These are phyloP conservation scores for Xylariaceae sp. DNA, from an alignment of 2,329 filamentous ascomycete genomes.

Conservation along the genomic window DNA sequence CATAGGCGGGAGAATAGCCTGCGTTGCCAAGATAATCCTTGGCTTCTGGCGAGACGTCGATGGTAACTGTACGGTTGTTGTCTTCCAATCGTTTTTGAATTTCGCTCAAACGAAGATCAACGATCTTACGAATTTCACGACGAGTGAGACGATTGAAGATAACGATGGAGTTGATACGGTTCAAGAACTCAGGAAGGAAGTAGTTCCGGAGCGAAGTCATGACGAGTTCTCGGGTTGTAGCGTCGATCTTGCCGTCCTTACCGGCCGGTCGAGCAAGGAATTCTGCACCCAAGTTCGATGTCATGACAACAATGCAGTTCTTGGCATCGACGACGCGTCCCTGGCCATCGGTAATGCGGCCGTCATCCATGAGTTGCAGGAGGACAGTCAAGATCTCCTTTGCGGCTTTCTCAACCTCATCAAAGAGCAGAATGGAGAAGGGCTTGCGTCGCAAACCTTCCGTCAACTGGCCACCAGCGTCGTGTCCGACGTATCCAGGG, in stretches of 20 bases:
- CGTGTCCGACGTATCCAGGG: slow-evolving; percentile 94
- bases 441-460: slow-evolving; percentile 89
- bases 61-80: slow-evolving; percentile 81
- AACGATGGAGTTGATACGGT: slow-evolving; percentile 91
- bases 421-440: slow-evolving; percentile 96
- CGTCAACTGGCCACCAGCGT: slow-evolving; percentile 91
- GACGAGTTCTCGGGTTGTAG: slow-evolving; percentile 79
- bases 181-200: slow-evolving; percentile 97
- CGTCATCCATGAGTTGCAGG: slow-evolving; percentile 99
- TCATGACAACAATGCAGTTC: slow-evolving; percentile 99
- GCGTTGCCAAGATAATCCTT: slow-evolving; percentile 89
- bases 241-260: slow-evolving; percentile 79
- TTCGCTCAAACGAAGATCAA: slow-evolving; percentile 80
- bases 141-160: slow-evolving; percentile 97
- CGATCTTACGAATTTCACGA: slow-evolving; percentile 87
- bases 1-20: slow-evolving; percentile 93
- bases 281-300: slow-evolving; percentile 92
- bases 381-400: slow-evolving; percentile 96
- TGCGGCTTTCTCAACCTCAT: slow-evolving; percentile 97
- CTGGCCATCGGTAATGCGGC: slow-evolving; percentile 96
- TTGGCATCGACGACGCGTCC: slow-evolving; percentile 89
- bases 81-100: slow-evolving; percentile 85
- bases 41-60: slow-evolving; percentile 76
- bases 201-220: slow-evolving; percentile 88
- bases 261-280: slow-evolving; percentile 76